Percentiles rank a stretch among this genome's conserved stretches.
Evolutionary conservation across 2,329 filamentous ascomycete genomes (phyloP).

Genomic region (Pseudofabraea citricarpa): DNA sequence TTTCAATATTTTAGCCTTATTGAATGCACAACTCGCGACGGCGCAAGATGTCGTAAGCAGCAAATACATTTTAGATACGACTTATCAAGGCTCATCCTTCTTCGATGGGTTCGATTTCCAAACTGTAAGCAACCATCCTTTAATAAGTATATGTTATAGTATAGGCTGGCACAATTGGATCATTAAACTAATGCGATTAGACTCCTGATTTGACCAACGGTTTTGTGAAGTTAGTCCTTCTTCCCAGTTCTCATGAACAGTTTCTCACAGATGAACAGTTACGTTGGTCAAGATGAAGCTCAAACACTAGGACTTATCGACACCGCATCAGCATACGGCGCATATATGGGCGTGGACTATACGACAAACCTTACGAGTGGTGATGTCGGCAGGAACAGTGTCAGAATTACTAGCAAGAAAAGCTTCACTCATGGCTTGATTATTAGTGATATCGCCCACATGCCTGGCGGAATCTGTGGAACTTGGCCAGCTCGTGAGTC

Average conservation of each 20-base stretch:
- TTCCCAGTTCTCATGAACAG: neutral
- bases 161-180: neutral
- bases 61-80: slow-evolving; percentile 2
- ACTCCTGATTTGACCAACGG: slow-evolving; percentile 40
- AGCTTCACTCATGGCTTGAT: slow-evolving; percentile 40
- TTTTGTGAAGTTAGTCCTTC: slow-evolving; percentile 34
- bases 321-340: slow-evolving; percentile 23
- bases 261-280: slow-evolving; percentile 24
- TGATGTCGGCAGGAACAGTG: slow-evolving; percentile 34
- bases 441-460: slow-evolving; percentile 41
- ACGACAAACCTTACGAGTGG: slow-evolving; percentile 30
- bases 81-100: slow-evolving; percentile 40
- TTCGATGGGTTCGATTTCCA: slow-evolving; percentile 45
- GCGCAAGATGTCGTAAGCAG: slow-evolving; percentile 1
- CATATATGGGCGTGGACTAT: slow-evolving; percentile 41
- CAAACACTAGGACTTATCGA: slow-evolving; percentile 10
- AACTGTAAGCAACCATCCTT: slow-evolving; percentile 17
- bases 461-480: slow-evolving; percentile 30
- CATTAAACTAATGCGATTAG: neutral
- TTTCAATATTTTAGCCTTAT: neutral
- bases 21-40: neutral
- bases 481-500: slow-evolving; percentile 34
- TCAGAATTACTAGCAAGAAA: slow-evolving; percentile 38
- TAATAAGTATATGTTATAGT: neutral
- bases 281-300: slow-evolving; percentile 26